Conservation (phyloP, 352 stramenopile species). For the Pythium guiyangense region DNA sequence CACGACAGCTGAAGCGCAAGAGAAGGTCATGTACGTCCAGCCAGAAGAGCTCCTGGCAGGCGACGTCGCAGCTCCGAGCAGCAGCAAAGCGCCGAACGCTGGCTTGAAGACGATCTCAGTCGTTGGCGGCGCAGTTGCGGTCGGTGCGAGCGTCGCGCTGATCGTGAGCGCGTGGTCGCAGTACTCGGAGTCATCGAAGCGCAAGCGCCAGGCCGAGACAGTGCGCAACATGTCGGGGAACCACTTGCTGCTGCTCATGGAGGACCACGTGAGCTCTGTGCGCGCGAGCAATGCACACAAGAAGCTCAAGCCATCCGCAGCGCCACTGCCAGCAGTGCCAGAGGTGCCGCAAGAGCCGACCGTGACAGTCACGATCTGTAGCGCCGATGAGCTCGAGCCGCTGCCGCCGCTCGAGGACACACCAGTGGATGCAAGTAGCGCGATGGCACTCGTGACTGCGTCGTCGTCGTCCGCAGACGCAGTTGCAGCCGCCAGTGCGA, state of each 20-base stretch:
- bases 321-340: too few relatives aligned
- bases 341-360: neutral
- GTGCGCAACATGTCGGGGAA: constrained; percentile 72
- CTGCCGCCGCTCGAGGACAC: too few relatives aligned
- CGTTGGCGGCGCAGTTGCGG: constrained; percentile 70
- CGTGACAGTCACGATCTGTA: neutral
- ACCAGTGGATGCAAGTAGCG: too few relatives aligned
- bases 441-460: neutral
- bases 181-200: constrained; percentile 65
- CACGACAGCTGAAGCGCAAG: constrained; percentile 51
- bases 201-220: constrained; percentile 58
- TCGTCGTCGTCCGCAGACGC: neutral
- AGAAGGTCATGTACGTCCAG: constrained; percentile 74
- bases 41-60: constrained; percentile 68
- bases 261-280: constrained; percentile 44
- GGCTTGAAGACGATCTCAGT: constrained; percentile 56
- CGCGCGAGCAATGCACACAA: constrained; percentile 6
- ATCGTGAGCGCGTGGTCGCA: constrained; percentile 80
- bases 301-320: constrained; percentile 13
- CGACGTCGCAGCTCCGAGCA: constrained; percentile 35
- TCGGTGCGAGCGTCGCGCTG: constrained; percentile 72
- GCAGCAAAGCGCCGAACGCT: constrained; percentile 8
- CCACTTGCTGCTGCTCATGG: constrained; percentile 64
- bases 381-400: too few relatives aligned
- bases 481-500: neutral